Conservation (phyloP, 2,329 filamentous ascomycete genomes). For the Curvularia eragrostidis region DNA sequence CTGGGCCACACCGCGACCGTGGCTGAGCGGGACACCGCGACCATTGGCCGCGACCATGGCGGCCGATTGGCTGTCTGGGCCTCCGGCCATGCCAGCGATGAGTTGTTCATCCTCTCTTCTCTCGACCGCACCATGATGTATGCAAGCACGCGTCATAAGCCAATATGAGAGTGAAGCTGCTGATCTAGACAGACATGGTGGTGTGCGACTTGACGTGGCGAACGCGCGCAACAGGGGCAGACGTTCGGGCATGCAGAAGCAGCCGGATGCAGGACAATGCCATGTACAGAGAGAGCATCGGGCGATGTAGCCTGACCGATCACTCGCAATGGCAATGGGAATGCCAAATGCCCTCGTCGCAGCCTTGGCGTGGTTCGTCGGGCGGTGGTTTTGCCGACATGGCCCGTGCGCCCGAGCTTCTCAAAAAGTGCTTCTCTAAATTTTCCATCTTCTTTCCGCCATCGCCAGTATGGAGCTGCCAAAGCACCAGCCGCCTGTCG, state of each 20-base stretch:
- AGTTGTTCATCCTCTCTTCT: constrained; percentile 37
- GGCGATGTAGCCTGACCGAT: too few relatives aligned
- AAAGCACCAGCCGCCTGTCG: constrained; percentile 44
- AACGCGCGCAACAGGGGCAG: constrained; percentile 6
- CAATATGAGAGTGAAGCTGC: constrained; percentile 35
- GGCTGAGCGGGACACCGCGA: constrained; percentile 3
- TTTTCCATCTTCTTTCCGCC: constrained; percentile 32
- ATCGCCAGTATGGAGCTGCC: constrained; percentile 48
- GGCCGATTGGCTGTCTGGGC: constrained; percentile 29
- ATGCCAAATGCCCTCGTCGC: too few relatives aligned
- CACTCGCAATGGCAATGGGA: not conserved
- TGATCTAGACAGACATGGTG: constrained; percentile 6
- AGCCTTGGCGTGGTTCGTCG: not conserved
- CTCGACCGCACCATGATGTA: constrained; percentile 27
- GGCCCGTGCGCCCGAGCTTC: constrained; percentile 27
- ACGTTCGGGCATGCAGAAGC: not conserved
- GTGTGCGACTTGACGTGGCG: constrained; percentile 21
- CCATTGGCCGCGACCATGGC: constrained; percentile 15
- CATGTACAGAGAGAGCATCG: not conserved
- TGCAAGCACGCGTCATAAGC: constrained; percentile 36
- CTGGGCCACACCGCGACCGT: constrained; percentile 31
- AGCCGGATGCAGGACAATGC: not conserved
- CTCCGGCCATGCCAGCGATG: constrained; percentile 38
- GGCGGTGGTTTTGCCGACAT: constrained; percentile 25
- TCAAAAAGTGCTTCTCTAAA: constrained; percentile 36